Conservation (phyloP, 73 alveolate species). For the Paramecium bursaria region DNA sequence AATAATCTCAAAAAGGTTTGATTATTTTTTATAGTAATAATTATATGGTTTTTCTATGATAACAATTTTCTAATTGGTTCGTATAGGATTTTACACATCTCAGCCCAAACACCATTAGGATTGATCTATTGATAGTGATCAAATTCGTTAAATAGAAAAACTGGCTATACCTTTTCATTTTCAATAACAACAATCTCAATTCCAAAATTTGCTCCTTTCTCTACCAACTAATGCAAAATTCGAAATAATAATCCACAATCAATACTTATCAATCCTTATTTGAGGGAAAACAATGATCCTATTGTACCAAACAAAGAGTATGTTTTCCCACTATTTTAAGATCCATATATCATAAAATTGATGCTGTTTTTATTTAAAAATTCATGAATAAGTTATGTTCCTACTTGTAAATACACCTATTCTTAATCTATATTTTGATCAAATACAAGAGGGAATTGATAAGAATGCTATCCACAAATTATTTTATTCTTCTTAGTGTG, state of each 20-base stretch:
- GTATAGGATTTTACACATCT: background rate
- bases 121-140: background rate
- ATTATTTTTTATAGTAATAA: constrained; percentile 4
- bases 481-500: too few relatives aligned
- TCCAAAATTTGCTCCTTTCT: background rate
- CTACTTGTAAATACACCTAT: too few relatives aligned
- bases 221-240: constrained; percentile 6
- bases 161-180: constrained; percentile 37
- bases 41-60: background rate
- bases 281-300: constrained; percentile 30
- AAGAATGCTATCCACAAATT: too few relatives aligned
- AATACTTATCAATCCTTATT: constrained; percentile 27
- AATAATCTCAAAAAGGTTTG: background rate
- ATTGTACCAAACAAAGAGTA: constrained; percentile 27
- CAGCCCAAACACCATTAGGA: background rate
- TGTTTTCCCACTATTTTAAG: constrained; percentile 47
- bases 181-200: background rate
- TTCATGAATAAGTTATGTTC: too few relatives aligned
- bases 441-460: too few relatives aligned
- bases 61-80: background rate
- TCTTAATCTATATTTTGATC: too few relatives aligned
- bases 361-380: too few relatives aligned
- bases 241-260: constrained; percentile 20
- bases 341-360: constrained; percentile 36
- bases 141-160: background rate